These are phyloP conservation scores for Colletotrichum godetiae DNA, from an alignment of 2,329 filamentous ascomycete genomes.

Conservation along the genomic window DNA sequence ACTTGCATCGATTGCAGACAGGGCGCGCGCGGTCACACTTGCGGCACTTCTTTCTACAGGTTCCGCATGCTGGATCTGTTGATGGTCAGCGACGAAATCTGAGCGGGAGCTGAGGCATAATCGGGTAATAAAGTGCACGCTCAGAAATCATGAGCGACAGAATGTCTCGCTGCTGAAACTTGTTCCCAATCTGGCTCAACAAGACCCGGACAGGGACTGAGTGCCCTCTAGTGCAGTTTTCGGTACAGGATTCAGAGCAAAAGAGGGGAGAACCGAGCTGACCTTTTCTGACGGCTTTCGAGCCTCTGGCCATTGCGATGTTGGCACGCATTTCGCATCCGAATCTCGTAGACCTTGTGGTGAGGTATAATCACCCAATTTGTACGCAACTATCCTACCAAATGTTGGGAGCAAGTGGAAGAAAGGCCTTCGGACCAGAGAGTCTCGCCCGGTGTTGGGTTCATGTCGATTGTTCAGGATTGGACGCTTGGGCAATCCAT, in stretches of 20 bases:
- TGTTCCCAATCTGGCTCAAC: neutral
- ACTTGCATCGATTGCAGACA: constrained; percentile 42
- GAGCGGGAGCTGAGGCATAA: neutral
- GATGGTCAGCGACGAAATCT: neutral
- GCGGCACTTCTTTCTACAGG: constrained; percentile 46
- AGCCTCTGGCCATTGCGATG: constrained; percentile 12
- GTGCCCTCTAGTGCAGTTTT: neutral
- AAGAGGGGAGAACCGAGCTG: neutral
- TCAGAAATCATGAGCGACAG: neutral
- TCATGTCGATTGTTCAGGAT: neutral
- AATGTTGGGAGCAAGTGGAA: neutral
- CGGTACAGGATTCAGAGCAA: neutral
- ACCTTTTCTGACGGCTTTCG: constrained; percentile 28
- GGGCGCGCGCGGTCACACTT: constrained; percentile 45
- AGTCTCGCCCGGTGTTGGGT: neutral
- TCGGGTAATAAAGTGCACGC: neutral
- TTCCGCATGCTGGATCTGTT: constrained; percentile 45
- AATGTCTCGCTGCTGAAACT: neutral
- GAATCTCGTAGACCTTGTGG: neutral
- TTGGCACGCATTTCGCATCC: neutral
- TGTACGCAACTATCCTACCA: neutral
- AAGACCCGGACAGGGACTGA: neutral
- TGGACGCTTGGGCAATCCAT: neutral
- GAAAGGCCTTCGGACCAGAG: neutral
- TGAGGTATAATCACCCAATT: neutral